Evolutionary conservation across 1,284 basidiomycete species (phyloP), one percentile per base, ranked within the genome.

Genomic region (Trametes hirsuta): DNA sequence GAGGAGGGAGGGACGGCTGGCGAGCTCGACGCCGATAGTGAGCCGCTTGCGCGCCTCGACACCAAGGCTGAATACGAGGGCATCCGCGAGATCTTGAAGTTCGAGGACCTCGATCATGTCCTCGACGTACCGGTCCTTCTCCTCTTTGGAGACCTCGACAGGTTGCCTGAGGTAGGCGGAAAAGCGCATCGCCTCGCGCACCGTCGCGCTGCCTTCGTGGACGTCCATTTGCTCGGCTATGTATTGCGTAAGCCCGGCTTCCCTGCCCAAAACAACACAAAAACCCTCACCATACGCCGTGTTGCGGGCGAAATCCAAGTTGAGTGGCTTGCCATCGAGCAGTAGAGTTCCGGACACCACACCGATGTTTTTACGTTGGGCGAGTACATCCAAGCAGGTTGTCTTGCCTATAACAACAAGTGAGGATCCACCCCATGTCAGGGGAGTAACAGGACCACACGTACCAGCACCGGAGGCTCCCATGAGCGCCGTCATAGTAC

Each of bases 91-190:
- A 65, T 87, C 83, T 61, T 88, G 84, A 2, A 89, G 75, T 68
- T 88, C 87, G 15, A 88, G 77, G n/a, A 90, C 78, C 63, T 87
- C 86, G 45, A 91, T 85, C 74, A 90, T 85, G 65, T 90, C 87
- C 67, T 91, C 89, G 35, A 90, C 88, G 59, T 95, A 96, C 42
- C 80, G 81, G 53, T 93, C 83, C 79, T 96, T 97, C 72, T 97
- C 95, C 55, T 81, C 82, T 65, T 84, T 82, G 1, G 92, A 72
- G 21, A 94, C 81, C 53, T 83, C 76, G 2, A 82, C 81, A 1
- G 94, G 91, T 71, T 97, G 95, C n/a, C 95, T 87, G 25, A 97
- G 82, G 71, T 94, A 85, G 0, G 95, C 95, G 9, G 90, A 93
- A 80, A 97, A 97, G 12, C 88, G 84, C 70, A 97, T 82, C 2